Percentiles rank a stretch among this genome's conserved stretches.
These are phyloP conservation scores for Salinomyces thailandicus DNA, from an alignment of 2,329 filamentous ascomycete species.

Conservation along the genomic window DNA sequence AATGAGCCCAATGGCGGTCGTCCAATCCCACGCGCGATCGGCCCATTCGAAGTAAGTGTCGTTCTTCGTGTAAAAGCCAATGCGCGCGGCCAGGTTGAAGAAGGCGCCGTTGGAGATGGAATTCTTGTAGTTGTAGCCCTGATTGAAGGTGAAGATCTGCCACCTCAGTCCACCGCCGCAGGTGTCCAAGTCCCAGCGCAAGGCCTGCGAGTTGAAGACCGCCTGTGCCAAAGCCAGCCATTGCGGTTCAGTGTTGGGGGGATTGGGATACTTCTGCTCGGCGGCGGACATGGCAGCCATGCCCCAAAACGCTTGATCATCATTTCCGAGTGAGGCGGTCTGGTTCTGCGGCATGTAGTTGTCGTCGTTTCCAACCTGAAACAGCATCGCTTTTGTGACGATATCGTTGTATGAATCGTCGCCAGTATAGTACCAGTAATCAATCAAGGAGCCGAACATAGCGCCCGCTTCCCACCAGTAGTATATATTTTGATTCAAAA, in stretches of 20 bases:
- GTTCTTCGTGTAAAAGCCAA: constrained; percentile 33
- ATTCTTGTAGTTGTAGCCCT: constrained; percentile 40
- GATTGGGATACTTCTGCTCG: constrained; percentile 40
- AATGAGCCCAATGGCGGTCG: constrained; percentile 43
- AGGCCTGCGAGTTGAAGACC: constrained; percentile 32
- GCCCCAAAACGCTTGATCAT: constrained; percentile 50
- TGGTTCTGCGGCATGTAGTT: constrained; percentile 48
- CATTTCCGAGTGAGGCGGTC: constrained; percentile 39
- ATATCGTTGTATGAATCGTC: constrained; percentile 53
- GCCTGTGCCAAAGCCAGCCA: constrained; percentile 37
- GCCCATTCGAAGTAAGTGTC: constrained; percentile 56
- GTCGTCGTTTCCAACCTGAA: constrained; percentile 46
- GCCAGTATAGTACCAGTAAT: constrained; percentile 61
- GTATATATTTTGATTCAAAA: constrained; percentile 53
- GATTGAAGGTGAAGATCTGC: constrained; percentile 38
- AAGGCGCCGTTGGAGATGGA: constrained; percentile 44
- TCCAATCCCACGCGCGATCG: constrained; percentile 27
- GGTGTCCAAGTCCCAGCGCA: constrained; percentile 28
- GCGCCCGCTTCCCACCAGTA: constrained; percentile 64
- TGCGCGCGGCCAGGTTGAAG: constrained; percentile 39
- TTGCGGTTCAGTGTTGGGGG: constrained; percentile 30
- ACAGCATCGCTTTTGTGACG: constrained; percentile 45
- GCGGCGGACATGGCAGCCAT: constrained; percentile 48
- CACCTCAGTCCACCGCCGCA: constrained; percentile 30
- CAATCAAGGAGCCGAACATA: constrained; percentile 56